Percentiles rank a stretch among this genome's conserved stretches.
Evolutionary conservation across 331 rosid genomes (phyloP).

Genomic region (Telfairia occidentalis): DNA sequence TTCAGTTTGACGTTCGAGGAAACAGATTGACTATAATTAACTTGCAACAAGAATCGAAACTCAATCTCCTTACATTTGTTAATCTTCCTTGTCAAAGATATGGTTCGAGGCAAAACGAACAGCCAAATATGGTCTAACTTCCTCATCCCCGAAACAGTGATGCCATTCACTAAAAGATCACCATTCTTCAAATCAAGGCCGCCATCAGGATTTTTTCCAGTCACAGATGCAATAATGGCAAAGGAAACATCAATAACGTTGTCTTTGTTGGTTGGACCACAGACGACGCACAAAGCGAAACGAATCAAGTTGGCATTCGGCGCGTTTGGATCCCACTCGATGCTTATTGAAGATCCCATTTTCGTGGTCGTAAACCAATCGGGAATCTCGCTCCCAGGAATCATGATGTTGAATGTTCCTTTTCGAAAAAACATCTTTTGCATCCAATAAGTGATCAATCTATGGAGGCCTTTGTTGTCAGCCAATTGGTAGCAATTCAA

Average conservation of each 20-base stretch:
- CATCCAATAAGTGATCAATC: background rate
- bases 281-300: background rate
- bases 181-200: background rate
- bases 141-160: background rate
- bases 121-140: constrained; percentile 6
- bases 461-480: background rate
- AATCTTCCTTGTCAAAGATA: background rate
- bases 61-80: background rate
- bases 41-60: background rate
- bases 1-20: background rate
- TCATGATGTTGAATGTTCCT: background rate
- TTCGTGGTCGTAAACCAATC: background rate
- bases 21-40: background rate
- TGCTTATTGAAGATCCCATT: background rate
- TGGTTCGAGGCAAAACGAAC: background rate
- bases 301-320: background rate
- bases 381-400: constrained; percentile 10
- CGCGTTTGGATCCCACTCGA: background rate
- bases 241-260: background rate
- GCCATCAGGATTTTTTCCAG: background rate
- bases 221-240: background rate
- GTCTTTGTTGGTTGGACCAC: background rate
- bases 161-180: background rate
- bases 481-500: background rate
- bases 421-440: background rate